phyloP scores from a whole-genome alignment of 2,329 filamentous ascomycete species.

The Onygena corvina region DNA sequence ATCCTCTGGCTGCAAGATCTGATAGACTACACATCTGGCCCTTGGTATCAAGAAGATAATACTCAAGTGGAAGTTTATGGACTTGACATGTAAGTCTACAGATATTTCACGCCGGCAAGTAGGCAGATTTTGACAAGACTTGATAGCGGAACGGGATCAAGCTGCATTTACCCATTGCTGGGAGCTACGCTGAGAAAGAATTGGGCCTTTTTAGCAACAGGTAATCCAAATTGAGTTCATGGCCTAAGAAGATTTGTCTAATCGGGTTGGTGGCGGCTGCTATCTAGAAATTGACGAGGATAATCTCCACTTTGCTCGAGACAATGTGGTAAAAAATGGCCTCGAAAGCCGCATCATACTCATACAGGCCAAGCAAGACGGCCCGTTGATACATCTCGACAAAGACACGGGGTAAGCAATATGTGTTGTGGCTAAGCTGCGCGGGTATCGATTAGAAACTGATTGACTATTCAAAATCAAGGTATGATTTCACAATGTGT shows the following conservation, averaged over 20 bases:
- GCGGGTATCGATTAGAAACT: no score
- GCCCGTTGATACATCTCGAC: conserved; percentile 52
- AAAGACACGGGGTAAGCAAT: conserved; percentile 23
- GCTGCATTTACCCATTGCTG: conserved; percentile 80
- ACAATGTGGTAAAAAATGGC: conserved; percentile 56
- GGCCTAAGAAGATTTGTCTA: background rate
- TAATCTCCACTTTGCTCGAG: conserved; percentile 52
- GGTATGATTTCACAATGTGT: conserved; percentile 75
- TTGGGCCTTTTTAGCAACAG: conserved; percentile 64
- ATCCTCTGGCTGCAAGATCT: conserved; percentile 77
- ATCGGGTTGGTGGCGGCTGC: conserved; percentile 14
- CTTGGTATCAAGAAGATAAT: conserved; percentile 41
- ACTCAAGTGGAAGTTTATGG: conserved; percentile 49
- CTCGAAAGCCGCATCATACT: conserved; percentile 54
- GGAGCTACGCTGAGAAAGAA: conserved; percentile 53
- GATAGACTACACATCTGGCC: conserved; percentile 53
- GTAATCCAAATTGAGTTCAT: conserved; percentile 22
- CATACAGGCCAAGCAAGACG: conserved; percentile 41
- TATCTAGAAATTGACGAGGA: conserved; percentile 57
- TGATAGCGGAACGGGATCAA: conserved; percentile 67
- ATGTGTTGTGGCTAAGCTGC: no score
- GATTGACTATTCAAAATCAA: conserved; percentile 17
- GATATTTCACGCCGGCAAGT: background rate
- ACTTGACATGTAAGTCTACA: conserved; percentile 54
- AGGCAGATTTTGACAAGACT: background rate